Evolutionary conservation across 352 stramenopile genomes (phyloP).

Genomic region (Phytopythium helicoides): DNA sequence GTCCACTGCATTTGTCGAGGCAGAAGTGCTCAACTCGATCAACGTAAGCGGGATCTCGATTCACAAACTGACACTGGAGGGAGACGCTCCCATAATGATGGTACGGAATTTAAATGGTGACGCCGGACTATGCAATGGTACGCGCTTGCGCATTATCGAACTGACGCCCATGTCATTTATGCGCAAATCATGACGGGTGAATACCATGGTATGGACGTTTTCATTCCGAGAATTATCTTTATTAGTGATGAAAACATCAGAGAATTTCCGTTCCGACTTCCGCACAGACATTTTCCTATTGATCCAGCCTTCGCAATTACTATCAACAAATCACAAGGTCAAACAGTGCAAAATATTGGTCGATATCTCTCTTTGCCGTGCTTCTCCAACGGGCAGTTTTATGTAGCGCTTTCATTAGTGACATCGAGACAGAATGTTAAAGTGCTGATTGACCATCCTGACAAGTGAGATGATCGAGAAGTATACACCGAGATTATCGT

Average conservation of each 20-base stretch:
- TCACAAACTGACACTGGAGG: neutral
- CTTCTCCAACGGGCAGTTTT: too few species aligned
- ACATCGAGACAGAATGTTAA: too few species aligned
- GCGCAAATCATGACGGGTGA: conserved; percentile 16
- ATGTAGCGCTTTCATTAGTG: too few species aligned
- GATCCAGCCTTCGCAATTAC: conserved; percentile 11
- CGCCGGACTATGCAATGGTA: conserved; percentile 9
- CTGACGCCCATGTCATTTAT: conserved; percentile 5
- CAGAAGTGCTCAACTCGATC: neutral
- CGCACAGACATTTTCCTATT: conserved; percentile 11
- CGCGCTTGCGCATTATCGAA: conserved; percentile 4
- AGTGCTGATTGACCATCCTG: too few species aligned
- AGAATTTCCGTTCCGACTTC: conserved; percentile 20
- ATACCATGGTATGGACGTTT: conserved; percentile 3
- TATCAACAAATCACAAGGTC: too few species aligned
- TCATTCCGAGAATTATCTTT: conserved; percentile 17
- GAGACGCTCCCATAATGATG: conserved; percentile 11
- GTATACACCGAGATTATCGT: too few species aligned
- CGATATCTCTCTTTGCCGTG: too few species aligned
- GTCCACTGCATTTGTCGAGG: neutral
- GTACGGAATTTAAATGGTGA: conserved; percentile 13
- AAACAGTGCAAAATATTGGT: too few species aligned
- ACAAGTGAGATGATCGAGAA: too few species aligned
- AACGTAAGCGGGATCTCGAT: neutral
- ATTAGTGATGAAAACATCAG: conserved; percentile 13